These are phyloP conservation scores for Cyberlindnera maclurae DNA, from an alignment of 805 yeast species.

Conservation along the genomic window DNA sequence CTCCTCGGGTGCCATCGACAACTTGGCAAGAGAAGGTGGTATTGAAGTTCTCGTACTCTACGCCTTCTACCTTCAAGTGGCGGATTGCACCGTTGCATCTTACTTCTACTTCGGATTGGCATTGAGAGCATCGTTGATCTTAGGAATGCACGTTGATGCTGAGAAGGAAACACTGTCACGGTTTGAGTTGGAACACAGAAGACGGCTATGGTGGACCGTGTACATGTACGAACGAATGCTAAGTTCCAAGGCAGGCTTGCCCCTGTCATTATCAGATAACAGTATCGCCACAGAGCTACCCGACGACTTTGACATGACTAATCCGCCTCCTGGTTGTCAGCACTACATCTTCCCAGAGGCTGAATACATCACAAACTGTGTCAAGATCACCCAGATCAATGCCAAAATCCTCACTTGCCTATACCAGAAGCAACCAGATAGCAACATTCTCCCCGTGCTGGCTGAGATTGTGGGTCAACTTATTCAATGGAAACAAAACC, in stretches of 20 bases:
- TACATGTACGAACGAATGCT: slow-evolving; percentile 80
- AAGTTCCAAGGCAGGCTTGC: slow-evolving; percentile 76
- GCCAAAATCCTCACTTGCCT: slow-evolving; percentile 63
- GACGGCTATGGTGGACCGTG: slow-evolving; percentile 83
- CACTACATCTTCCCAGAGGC: slow-evolving; percentile 74
- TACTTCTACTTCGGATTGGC: slow-evolving; percentile 78
- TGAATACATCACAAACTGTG: slow-evolving; percentile 69
- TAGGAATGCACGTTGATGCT: slow-evolving; percentile 81
- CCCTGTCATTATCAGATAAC: slow-evolving; percentile 71
- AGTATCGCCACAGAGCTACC: slow-evolving; percentile 77
- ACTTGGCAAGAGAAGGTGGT: slow-evolving; percentile 72
- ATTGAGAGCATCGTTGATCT: slow-evolving; percentile 57
- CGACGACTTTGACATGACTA: slow-evolving; percentile 57
- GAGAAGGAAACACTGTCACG: slow-evolving; percentile 59
- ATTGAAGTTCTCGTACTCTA: slow-evolving; percentile 67
- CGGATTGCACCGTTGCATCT: slow-evolving; percentile 77
- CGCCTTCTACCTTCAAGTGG: slow-evolving; percentile 76
- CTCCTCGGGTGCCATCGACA: slow-evolving; percentile 75
- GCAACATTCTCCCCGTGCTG: slow-evolving; percentile 69
- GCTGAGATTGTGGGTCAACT: slow-evolving; percentile 62
- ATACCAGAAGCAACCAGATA: slow-evolving; percentile 68
- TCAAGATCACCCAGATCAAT: slow-evolving; percentile 70
- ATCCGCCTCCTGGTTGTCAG: slow-evolving; percentile 53
- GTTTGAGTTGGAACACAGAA: slow-evolving; percentile 73
- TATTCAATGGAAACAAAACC: slow-evolving; percentile 56